A percentile compares a stretch with the other conserved stretches of the same genome.
Evolutionary conservation across 148 eudicot species (phyloP).

Genomic region (Bassia scoparia): DNA sequence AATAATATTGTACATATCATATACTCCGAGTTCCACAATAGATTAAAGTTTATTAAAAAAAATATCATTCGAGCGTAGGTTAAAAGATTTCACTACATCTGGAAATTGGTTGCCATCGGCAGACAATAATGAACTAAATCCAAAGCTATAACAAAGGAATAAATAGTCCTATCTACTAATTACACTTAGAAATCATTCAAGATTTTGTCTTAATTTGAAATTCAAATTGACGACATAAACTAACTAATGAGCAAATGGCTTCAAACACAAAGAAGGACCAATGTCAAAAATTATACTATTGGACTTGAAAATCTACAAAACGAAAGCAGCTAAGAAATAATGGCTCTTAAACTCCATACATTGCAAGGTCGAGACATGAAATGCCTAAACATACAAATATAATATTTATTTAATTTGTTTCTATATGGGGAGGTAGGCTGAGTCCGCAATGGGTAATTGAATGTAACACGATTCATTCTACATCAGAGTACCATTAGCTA

Average conservation of each 20-base stretch:
- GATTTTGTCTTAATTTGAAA: not conserved
- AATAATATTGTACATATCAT: not conserved
- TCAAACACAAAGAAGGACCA: not conserved
- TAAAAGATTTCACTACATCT: not conserved
- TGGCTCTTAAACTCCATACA: not conserved
- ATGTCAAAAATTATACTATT: not conserved
- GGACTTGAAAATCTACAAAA: not conserved
- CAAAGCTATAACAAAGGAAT: not conserved
- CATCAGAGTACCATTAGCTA: not conserved
- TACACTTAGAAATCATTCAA: not conserved
- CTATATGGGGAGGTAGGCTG: not conserved
- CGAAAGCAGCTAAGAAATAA: not conserved
- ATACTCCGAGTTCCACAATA: not conserved
- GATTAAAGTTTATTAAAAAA: not conserved
- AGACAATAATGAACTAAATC: not conserved
- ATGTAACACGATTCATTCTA: not conserved
- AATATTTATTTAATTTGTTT: too few species aligned
- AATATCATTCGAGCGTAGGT: not conserved
- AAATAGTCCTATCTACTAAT: not conserved
- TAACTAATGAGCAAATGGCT: not conserved
- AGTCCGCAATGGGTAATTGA: not conserved
- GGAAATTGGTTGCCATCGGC: not conserved
- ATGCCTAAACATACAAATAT: not conserved
- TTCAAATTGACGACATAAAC: not conserved
- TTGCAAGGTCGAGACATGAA: not conserved